A percentile compares a stretch with the other conserved stretches of the same genome.
Evolutionary conservation across 192 early-diverging fungal genomes (phyloP).

Genomic region (Spizellomyces punctatus): DNA sequence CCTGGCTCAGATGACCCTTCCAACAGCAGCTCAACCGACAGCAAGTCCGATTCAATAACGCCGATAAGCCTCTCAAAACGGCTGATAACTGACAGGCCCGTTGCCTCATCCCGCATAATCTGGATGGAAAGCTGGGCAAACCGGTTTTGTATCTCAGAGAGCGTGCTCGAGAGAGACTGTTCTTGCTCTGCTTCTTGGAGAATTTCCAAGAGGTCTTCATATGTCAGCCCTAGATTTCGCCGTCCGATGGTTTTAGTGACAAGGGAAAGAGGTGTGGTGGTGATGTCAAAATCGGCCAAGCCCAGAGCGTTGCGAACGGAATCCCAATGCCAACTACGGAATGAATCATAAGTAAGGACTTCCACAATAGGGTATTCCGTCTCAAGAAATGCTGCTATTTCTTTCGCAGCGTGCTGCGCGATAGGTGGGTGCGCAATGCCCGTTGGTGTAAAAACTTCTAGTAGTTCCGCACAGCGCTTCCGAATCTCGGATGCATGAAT

Average conservation of each 20-base stretch:
- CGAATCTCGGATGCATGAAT: not conserved
- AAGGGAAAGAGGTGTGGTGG: not conserved
- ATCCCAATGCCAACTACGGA: constrained; percentile 25
- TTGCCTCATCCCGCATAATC: not conserved
- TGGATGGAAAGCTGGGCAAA: constrained; percentile 5
- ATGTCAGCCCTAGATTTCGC: not conserved
- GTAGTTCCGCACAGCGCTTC: not conserved
- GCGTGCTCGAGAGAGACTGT: not conserved
- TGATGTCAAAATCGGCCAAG: not conserved
- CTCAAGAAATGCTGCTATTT: not conserved
- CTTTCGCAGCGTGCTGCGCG: constrained; percentile 1
- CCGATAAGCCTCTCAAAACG: constrained; percentile 3
- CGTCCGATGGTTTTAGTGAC: constrained; percentile 3
- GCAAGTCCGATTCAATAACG: constrained; percentile 22
- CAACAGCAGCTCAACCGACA: constrained; percentile 6
- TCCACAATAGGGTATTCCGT: constrained; percentile 9
- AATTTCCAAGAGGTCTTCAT: not conserved
- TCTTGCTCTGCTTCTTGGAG: constrained; percentile 11
- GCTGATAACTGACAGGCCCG: not conserved
- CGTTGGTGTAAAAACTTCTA: not conserved
- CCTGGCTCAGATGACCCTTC: not conserved
- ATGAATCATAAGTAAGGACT: constrained; percentile 1
- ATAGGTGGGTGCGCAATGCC: not conserved
- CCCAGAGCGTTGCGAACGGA: not conserved
- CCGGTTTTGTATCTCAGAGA: not conserved